Base-by-base conservation (phyloP, 768 basidiomycete species). In the Postia placenta region DNA sequence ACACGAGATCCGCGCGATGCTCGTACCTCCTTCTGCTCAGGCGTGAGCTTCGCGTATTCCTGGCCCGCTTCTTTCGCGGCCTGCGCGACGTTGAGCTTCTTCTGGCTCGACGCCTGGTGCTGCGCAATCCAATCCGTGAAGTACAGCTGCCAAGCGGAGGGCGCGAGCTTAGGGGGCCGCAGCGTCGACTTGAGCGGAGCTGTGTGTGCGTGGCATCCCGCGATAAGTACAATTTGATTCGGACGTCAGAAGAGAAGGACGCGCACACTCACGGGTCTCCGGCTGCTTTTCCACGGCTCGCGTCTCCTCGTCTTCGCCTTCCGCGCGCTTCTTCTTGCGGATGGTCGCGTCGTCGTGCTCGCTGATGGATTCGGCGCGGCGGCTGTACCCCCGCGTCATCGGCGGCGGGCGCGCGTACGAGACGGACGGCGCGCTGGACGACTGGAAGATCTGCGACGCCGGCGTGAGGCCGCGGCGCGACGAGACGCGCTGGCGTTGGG, bases 61-160 rank as follows among this genome's bases (percentile, higher is more conserved):
- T 84, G 81, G 25, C 91, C 92, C 28, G 93, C 92, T 65, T 94
- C 92, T 67, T 94, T 94, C 53, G 93, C 92, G 33, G 91, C 89
- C 64, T 94, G 90, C 14, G 93, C 93, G 49, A 96, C 91, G 66
- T 96, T 95, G 28, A 95, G 78, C 69, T 95, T 95, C 59, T 89
- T 76, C 36, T 78, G 80, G 51, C 82, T 85, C 20, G 80, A 77
- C 51, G 83, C 81, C 67, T 90, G 87, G 64, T 89, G 86, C 60
- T 80, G 78, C 64, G 91, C 87, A 55, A 96, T 92, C 82, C 89
- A 93, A 63, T 95, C 91, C 20, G 92, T 92, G 64, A 96, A 95
- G 68, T 92, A 96, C 38, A 96, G 77, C 67, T 96, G 93, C 93
- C 93, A 96, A 47, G 92, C 90, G 2, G 91, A 93, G 3, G 89